Conservation (phyloP, 2,329 filamentous ascomycete genomes). For the Monilinia polystroma region DNA sequence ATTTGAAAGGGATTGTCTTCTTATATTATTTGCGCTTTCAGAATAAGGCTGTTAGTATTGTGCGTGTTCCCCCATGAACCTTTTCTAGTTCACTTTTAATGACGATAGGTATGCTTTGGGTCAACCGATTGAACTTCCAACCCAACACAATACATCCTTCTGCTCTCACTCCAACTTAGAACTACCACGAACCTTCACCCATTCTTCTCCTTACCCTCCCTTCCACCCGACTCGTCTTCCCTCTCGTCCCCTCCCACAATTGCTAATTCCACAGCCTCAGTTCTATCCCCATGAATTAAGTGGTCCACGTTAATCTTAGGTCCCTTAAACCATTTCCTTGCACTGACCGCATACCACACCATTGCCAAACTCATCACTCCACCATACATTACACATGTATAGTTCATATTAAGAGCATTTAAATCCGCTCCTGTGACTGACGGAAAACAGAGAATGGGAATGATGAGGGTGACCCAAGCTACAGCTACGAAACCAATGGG, state of each 20-base stretch:
- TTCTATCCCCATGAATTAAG: slow-evolving; percentile 15
- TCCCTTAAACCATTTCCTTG: slow-evolving; percentile 68
- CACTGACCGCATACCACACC: slow-evolving; percentile 63
- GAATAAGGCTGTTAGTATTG: no score
- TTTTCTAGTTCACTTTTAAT: no score
- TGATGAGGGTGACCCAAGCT: slow-evolving; percentile 62
- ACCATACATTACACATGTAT: slow-evolving; percentile 66
- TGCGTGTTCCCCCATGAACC: no score
- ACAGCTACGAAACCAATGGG: slow-evolving; percentile 57
- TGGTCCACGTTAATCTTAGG: slow-evolving; percentile 64
- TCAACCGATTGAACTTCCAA: no score
- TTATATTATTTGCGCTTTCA: no score
- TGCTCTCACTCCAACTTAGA: no score
- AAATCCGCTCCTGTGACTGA: slow-evolving; percentile 55
- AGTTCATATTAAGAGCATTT: slow-evolving; percentile 59
- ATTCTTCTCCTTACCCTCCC: background rate
- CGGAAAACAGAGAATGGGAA: slow-evolving; percentile 67
- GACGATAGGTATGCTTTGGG: no score
- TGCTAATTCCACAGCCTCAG: background rate
- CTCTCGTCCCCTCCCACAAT: no score
- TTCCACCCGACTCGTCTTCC: no score
- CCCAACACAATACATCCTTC: no score
- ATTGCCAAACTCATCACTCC: slow-evolving; percentile 58
- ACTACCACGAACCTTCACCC: background rate
- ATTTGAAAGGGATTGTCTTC: no score